Percentiles rank a stretch among this genome's conserved stretches.
These are phyloP conservation scores for Podospora comata DNA, from an alignment of 495 filamentous ascomycete genomes.

Conservation along the genomic window DNA sequence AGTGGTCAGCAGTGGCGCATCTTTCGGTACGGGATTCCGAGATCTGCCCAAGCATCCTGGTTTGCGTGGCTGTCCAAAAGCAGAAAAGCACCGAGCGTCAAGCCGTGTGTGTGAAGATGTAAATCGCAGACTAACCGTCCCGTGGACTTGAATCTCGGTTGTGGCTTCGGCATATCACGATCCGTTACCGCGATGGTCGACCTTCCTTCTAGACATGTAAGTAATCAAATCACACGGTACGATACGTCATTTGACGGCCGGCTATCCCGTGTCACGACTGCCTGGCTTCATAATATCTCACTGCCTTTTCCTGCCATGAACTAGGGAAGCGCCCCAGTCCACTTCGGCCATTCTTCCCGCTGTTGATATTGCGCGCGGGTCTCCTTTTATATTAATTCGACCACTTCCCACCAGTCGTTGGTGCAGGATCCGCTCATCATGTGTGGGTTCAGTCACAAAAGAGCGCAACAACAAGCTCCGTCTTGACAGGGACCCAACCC, in stretches of 20 bases:
- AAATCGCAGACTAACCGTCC: background rate
- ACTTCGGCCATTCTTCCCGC: background rate
- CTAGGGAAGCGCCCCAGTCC: background rate
- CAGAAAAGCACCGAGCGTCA: background rate
- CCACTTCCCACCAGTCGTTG: slow-evolving; percentile 9
- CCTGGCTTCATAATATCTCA: background rate
- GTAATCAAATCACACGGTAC: background rate
- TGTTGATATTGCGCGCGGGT: background rate
- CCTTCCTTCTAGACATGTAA: background rate
- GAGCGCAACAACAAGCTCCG: slow-evolving; percentile 8
- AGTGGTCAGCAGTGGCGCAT: background rate
- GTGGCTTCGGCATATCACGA: background rate
- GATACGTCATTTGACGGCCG: background rate
- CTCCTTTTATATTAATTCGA: background rate
- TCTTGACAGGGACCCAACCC: background rate
- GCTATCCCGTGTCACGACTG: no score
- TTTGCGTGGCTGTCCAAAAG: background rate
- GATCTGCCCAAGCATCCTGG: background rate
- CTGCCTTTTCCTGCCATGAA: background rate
- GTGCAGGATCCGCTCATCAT: background rate
- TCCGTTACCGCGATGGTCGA: background rate
- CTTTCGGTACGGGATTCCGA: background rate
- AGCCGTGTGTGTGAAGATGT: background rate
- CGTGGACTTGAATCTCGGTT: background rate
- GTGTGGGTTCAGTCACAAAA: slow-evolving; percentile 4